Conservation (phyloP, 2,329 filamentous ascomycete genomes). For the Ceratocystis albifundus region DNA sequence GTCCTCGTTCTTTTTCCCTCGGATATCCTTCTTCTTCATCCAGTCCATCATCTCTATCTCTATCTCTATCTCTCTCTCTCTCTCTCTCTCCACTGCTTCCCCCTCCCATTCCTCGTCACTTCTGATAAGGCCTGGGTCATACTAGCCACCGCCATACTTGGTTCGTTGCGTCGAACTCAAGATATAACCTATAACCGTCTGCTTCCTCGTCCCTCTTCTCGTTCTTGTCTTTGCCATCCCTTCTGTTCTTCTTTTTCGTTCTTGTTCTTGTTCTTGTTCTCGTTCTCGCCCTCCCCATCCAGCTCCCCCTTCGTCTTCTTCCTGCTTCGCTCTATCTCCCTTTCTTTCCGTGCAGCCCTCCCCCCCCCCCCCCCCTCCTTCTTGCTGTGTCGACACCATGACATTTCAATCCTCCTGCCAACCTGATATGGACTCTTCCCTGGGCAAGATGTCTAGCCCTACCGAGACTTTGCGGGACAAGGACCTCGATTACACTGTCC, state of each 20-base stretch:
- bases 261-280: neutral
- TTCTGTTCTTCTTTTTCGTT: neutral
- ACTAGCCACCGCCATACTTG: neutral
- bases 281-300: neutral
- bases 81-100: neutral
- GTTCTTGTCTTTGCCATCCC: neutral
- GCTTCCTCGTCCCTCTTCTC: neutral
- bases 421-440: neutral
- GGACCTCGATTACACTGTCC: constrained; percentile 6
- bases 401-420: neutral
- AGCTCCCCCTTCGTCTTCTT: neutral
- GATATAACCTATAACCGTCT: neutral
- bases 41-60: neutral
- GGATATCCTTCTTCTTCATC: neutral
- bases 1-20: neutral
- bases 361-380: neutral
- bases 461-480: neutral
- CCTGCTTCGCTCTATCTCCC: neutral
- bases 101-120: neutral
- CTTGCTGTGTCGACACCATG: neutral
- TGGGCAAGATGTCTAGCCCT: neutral
- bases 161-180: neutral
- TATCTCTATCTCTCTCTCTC: no score
- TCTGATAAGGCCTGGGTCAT: neutral
- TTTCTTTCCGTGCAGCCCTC: neutral